Percentiles rank a stretch among this genome's conserved stretches.
Evolutionary conservation across 2,329 filamentous ascomycete genomes (phyloP).

Genomic region (Penicillium psychrosexuale): DNA sequence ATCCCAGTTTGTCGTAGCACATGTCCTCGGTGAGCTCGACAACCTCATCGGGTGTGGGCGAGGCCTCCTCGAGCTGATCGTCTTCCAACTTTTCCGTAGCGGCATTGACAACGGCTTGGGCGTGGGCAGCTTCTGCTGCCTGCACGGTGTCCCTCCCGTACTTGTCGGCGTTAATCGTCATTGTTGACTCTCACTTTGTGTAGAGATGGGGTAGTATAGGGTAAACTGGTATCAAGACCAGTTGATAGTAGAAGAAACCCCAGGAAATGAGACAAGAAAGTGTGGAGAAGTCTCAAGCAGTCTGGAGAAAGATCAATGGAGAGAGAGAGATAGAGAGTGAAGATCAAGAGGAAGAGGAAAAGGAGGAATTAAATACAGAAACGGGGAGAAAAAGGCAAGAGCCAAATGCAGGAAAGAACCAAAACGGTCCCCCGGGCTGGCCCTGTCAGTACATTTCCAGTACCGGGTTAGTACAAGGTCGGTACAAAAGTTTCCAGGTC

Average conservation of each 20-base stretch:
- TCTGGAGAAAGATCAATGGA: constrained; percentile 2
- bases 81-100: constrained; percentile 21
- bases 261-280: not conserved
- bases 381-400: constrained; percentile 6
- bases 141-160: constrained; percentile 25
- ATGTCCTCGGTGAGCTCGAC: constrained; percentile 52
- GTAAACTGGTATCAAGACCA: not conserved
- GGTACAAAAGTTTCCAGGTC: not conserved
- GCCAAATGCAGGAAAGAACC: constrained; percentile 15
- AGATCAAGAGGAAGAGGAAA: not conserved
- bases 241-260: not conserved
- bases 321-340: not conserved
- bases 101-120: constrained; percentile 23
- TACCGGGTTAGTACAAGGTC: not conserved
- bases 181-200: constrained; percentile 6
- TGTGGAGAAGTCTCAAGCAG: not conserved
- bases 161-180: constrained; percentile 20
- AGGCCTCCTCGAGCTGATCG: constrained; percentile 27
- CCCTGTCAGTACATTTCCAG: not conserved
- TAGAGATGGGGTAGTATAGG: not conserved
- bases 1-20: constrained; percentile 65
- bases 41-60: constrained; percentile 26
- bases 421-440: not conserved
- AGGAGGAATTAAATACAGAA: constrained; percentile 15
- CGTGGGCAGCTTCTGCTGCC: constrained; percentile 35